Base-by-base conservation (phyloP, 345 rosid genomes). In the Gossypium anomalum region DNA sequence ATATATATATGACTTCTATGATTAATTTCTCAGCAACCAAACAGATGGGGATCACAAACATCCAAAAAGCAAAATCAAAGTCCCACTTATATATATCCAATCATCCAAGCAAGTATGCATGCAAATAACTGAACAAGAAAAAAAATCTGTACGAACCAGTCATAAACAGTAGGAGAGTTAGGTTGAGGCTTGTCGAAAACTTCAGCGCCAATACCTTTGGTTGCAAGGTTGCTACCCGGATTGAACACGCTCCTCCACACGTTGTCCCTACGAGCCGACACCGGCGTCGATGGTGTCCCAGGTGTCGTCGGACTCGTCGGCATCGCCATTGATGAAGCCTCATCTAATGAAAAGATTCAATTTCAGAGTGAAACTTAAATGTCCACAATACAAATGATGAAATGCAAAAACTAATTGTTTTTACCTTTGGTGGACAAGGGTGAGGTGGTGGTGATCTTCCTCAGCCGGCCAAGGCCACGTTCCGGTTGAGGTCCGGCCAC, bases 171-270 rank as follows among this genome's bases (percentile, higher is more conserved):
- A 58, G 98, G 98, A 27, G 98, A 84, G 86, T 94, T 92, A 0
- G 98, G 87, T 59, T 89, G 89, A 3, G 76, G 97, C 82, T 85
- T 89, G 82, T 94, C 98, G 43, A 90, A 92, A 52, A 88, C 70
- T 61, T 86, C 80, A 9, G 87, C 83, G 0, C 98, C 97, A 27
- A 87, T 81, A 22, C 78, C 77, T 84, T 12, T 89, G 43, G 97
- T 94, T n/a, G 94, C 93, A 6, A 87, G 86, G 88, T 94, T 92
- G 85, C 98, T 92, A 1, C 98, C 98, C 0, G 98, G 98, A 78
- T 94, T 76, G 82, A 94, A 94, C 70, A 94, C 98, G 76, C 97
- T 94, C 87, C 99, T 86, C 98, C 99, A 93, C 65, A 94, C 99
- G 89, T 93, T 94, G 12, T 89, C 95, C 79, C 83, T 90, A 48